These are phyloP conservation scores for Zostera marina DNA, from an alignment of 116 monocot genomes.

Conservation along the genomic window DNA sequence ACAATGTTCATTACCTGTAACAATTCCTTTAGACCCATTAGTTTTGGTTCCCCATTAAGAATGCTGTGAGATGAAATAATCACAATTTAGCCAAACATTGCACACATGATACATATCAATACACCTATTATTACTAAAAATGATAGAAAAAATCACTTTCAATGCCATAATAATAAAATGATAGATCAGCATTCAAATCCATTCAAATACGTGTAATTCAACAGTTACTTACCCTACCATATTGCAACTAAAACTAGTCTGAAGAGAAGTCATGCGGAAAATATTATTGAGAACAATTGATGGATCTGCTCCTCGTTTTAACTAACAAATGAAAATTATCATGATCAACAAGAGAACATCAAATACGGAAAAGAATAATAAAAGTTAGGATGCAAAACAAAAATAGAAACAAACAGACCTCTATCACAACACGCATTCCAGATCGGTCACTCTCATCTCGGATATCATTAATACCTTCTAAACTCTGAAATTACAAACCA, in stretches of 20 bases:
- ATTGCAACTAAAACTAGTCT: conserved; percentile 97
- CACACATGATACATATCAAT: background rate
- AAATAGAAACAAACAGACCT: conserved; percentile 31
- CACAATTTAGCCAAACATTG: background rate
- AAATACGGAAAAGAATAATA: background rate
- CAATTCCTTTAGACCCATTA: conserved; percentile 91
- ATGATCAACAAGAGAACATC: background rate
- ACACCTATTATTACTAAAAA: background rate
- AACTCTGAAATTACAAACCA: conserved; percentile 12
- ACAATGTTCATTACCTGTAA: conserved; percentile 50
- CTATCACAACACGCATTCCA: conserved; percentile 97
- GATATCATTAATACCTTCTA: conserved; percentile 97
- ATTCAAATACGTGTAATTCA: background rate
- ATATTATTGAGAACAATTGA: conserved; percentile 83
- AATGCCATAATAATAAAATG: too few relatives aligned
- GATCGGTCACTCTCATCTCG: conserved; percentile 93
- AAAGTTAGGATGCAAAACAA: background rate
- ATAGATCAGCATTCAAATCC: too few relatives aligned
- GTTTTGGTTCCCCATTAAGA: conserved; percentile 71
- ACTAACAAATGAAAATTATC: conserved; percentile 22
- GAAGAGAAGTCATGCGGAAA: conserved; percentile 82
- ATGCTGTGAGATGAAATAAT: conserved; percentile 29
- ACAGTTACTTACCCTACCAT: conserved; percentile 81
- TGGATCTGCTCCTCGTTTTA: conserved; percentile 72
- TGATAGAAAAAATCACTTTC: too few relatives aligned